phyloP scores from a whole-genome alignment of 148 eudicot species.

The Bassia scoparia region DNA sequence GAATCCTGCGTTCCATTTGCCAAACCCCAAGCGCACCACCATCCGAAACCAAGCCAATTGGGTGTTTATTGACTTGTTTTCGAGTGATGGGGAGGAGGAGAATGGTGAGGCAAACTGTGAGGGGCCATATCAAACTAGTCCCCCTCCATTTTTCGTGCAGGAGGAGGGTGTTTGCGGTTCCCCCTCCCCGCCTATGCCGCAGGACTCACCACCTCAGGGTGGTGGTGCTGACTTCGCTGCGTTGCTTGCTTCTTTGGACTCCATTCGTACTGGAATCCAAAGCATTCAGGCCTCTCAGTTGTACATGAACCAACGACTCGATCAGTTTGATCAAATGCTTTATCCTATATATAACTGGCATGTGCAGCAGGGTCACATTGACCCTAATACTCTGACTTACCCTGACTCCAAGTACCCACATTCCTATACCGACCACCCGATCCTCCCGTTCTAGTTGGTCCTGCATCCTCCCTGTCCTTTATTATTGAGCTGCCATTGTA shows the following conservation, averaged over 20 bases:
- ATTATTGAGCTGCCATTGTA: neutral
- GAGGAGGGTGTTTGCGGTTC: neutral
- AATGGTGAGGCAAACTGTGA: neutral
- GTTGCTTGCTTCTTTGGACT: neutral
- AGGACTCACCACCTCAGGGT: neutral
- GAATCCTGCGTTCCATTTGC: neutral
- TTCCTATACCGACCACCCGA: neutral
- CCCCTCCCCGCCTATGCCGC: neutral
- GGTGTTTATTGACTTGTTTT: neutral
- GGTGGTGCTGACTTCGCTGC: neutral
- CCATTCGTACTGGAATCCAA: neutral
- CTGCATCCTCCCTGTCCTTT: neutral
- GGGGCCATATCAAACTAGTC: neutral
- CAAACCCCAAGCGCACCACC: neutral
- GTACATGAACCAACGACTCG: conserved; percentile 11
- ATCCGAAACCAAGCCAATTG: conserved; percentile 2
- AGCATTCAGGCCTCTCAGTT: neutral
- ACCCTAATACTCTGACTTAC: conserved; percentile 2
- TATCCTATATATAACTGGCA: conserved; percentile 6
- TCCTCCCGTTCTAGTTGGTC: neutral
- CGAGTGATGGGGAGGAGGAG: conserved; percentile 8
- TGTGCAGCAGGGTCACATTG: conserved; percentile 4
- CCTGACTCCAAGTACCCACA: conserved; percentile 2
- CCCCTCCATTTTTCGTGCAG: neutral
- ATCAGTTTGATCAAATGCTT: conserved; percentile 9